Base-by-base conservation (phyloP, 371 early-diverging fungal species). In the Encephalitozoon hellem region DNA sequence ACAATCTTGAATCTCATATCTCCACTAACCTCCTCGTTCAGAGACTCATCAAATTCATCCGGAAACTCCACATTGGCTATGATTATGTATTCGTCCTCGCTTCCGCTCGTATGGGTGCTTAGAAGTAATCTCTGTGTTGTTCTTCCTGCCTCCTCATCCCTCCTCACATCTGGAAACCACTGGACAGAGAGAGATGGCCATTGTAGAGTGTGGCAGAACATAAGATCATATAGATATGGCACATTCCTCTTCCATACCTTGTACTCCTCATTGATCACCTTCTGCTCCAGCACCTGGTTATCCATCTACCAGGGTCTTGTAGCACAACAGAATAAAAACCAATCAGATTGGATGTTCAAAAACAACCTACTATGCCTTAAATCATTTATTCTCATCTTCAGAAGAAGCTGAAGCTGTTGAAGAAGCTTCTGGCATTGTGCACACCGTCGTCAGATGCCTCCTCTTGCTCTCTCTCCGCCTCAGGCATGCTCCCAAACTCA, bases 131-230 rank as follows among this genome's bases (percentile, higher is more conserved):
- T 38, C 49, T 86, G 86, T 25, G 72, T 67, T 9, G 84, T 83
- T 11, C 28, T 74, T 47, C 66, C 79, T 26, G 39, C 76, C 9
- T 73, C 66, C 26, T 82, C 51, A 34, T 75, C 70, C 59, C 81
- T 66, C 53, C 54, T 55, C 41, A 41, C 87, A 90, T 94, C 93
- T 0, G 96, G 96, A 76, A 95, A 88, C 95, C 95, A 96, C 86
- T 98, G 95, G 63, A 90, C 89, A 6, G 94, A 94, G 63, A 97
- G 86, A 38, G 94, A 90, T 0, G 97, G 96, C 96, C 96, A 98
- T 72, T 94, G 91, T 12, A 98, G 86, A 4, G 94, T 92, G 78
- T 95, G 95, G 1, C 95, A 93, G 32, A 95, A 89, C 21, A 96
- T 89, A 76, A 94, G 87, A 84, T 96, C 96, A 83, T 98, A 98